These are phyloP conservation scores for Neurospora terricola DNA, from an alignment of 495 filamentous ascomycete species.

Conservation along the genomic window DNA sequence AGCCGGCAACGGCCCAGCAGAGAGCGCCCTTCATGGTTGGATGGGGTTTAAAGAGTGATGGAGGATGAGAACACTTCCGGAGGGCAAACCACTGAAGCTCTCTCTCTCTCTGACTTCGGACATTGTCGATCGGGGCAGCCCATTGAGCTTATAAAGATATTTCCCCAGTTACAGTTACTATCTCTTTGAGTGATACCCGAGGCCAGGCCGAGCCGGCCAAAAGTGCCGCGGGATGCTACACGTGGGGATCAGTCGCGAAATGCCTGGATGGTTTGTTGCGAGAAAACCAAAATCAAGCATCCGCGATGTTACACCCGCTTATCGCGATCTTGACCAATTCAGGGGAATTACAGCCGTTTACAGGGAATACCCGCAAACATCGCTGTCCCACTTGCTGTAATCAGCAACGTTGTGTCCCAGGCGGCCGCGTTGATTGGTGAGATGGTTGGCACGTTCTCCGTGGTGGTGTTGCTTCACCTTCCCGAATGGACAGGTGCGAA, in stretches of 20 bases:
- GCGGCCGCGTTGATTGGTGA: neutral
- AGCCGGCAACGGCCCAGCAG: conserved; percentile 11
- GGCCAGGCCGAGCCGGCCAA: neutral
- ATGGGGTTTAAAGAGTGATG: conserved; percentile 3
- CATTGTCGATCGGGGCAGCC: neutral
- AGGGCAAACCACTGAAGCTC: neutral
- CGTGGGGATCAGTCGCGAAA: neutral
- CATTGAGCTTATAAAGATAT: neutral
- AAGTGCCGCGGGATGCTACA: neutral
- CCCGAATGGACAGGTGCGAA: conserved; percentile 12
- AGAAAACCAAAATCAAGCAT: neutral
- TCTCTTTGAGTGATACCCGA: neutral
- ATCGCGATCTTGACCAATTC: conserved; percentile 1
- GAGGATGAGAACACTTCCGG: neutral
- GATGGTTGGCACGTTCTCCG: conserved; percentile 5
- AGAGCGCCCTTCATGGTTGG: conserved; percentile 9
- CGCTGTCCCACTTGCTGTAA: neutral
- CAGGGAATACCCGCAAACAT: neutral
- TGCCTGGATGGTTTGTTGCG: neutral
- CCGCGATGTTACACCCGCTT: neutral
- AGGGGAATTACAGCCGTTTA: neutral
- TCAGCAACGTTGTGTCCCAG: neutral
- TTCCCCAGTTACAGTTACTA: neutral
- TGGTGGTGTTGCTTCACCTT: conserved; percentile 2
- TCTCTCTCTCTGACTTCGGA: neutral